Conservation (phyloP, 495 filamentous ascomycete genomes). For the Annulohypoxylon stygium region DNA sequence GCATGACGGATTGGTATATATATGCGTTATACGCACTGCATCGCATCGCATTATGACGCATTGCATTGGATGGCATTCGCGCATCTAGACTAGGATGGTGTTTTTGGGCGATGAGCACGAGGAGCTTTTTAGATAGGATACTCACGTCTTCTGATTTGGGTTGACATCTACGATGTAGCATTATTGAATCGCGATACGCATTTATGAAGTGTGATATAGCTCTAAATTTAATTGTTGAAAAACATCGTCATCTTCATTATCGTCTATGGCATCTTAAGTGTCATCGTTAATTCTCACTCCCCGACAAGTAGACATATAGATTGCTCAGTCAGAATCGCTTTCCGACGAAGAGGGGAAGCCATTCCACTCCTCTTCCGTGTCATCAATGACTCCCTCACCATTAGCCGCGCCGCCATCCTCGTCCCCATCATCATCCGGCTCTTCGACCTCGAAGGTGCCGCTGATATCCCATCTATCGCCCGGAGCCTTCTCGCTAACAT, state of each 20-base stretch:
- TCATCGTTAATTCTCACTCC: background rate
- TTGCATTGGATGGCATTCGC: constrained; percentile 25
- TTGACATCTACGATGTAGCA: background rate
- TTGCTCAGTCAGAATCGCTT: constrained; percentile 58
- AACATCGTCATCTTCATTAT: constrained; percentile 38
- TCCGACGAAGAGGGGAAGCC: constrained; percentile 60
- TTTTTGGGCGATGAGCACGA: constrained; percentile 27
- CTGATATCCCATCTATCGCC: constrained; percentile 95
- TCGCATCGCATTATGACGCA: constrained; percentile 21
- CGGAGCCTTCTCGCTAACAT: constrained; percentile 82
- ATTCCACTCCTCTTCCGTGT: constrained; percentile 63
- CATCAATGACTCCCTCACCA: constrained; percentile 51
- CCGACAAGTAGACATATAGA: background rate
- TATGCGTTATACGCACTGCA: constrained; percentile 8
- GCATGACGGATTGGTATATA: background rate
- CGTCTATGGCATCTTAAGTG: background rate
- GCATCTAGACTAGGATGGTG: constrained; percentile 10
- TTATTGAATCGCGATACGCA: background rate
- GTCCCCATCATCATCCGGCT: constrained; percentile 57
- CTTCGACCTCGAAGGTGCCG: constrained; percentile 72
- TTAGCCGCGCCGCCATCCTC: constrained; percentile 49
- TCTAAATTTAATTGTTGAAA: background rate
- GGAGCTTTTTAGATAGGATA: background rate
- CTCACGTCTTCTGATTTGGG: background rate
- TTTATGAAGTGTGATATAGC: background rate